Conservation (phyloP, 2,329 filamentous ascomycete species). For the Ambrosiella xylebori region DNA sequence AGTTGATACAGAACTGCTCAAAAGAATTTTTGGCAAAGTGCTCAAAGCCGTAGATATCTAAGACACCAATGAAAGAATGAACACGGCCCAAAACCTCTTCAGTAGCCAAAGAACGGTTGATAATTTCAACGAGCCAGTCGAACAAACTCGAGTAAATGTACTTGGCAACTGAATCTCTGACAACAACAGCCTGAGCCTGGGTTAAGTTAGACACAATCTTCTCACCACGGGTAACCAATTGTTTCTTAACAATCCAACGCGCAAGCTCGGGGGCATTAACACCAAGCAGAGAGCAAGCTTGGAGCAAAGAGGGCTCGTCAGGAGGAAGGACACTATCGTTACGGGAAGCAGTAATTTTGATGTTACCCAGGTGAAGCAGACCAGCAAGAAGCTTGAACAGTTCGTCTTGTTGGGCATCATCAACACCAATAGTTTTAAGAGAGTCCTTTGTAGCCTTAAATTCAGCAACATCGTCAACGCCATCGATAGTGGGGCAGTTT, state of each 20-base stretch:
- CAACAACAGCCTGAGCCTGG: conserved; percentile 82
- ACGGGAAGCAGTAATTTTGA: conserved; percentile 82
- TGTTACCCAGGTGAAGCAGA: conserved; percentile 83
- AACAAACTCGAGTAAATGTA: conserved; percentile 97
- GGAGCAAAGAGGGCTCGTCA: conserved; percentile 64
- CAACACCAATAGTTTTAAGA: conserved; percentile 72
- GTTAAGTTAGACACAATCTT: conserved; percentile 95
- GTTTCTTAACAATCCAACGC: conserved; percentile 98
- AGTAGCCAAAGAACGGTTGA: conserved; percentile 78
- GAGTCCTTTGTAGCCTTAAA: conserved; percentile 79
- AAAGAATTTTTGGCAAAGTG: conserved; percentile 99
- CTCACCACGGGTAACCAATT: conserved; percentile 86
- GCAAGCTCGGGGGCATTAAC: conserved; percentile 76
- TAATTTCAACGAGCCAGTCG: conserved; percentile 97
- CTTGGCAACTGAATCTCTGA: conserved; percentile 93
- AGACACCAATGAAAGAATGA: conserved; percentile 83
- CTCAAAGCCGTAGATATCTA: conserved; percentile 99
- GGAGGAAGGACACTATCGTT: conserved; percentile 72
- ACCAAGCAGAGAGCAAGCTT: conserved; percentile 70
- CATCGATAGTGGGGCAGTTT: conserved; percentile 75
- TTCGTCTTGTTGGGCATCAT: conserved; percentile 52
- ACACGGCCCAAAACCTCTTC: conserved; percentile 72
- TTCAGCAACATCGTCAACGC: conserved; percentile 88
- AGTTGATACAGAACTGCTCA: conserved; percentile 99
- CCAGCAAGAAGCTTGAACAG: conserved; percentile 87